Evolutionary conservation across 1,139 yeast species (phyloP), one percentile per base, ranked within the genome.

Genomic region (Magnusiomyces clavatus): DNA sequence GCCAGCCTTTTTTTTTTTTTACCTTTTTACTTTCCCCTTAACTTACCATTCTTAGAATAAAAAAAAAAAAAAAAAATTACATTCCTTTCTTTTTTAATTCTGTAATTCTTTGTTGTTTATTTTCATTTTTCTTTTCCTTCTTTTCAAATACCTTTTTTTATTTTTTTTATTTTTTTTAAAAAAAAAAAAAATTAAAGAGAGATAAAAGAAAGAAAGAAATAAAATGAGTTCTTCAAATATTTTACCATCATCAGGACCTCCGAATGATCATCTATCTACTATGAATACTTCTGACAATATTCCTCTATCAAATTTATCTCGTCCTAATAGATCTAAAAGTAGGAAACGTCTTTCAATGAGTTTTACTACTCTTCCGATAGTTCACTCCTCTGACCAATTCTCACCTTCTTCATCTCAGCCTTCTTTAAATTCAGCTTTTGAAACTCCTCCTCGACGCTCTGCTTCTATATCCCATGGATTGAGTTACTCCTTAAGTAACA

Each of bases 291-390:
- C 59, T 13, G n/a, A n/a, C n/a, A n/a, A 52, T 16, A 55, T 8
- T 52, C 53, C 11, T 56, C n/a, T n/a, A n/a, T n/a, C n/a, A n/a
- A n/a, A n/a, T n/a, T n/a, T n/a, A n/a, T 24, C 31, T 24, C 31
- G 31, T 24, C 31, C 31, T 24, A 24, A 4, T 24, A 24, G 31
- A 24, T 24, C 31, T 24, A 24, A 24, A 24, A 24, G 31, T 8
- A 24, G 64, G n/a, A 61, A 59, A 48, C 57, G 66, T 6, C 51
- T 62, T 31, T 61, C 64, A 48, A 60, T 62, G 60, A 61, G 57
- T 49, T 61, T 63, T 49, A 58, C 62, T 13, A 50, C 60, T n/a
- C 52, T 61, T 39, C 65, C 65, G 4, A 62, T 62, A 16, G 54
- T 57, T 41, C 41, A 56, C 5, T 49, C 53, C 36, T 35, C 50